Conservation (phyloP, 2,329 filamentous ascomycete genomes). For the Sporothrix brunneoviolacea region DNA sequence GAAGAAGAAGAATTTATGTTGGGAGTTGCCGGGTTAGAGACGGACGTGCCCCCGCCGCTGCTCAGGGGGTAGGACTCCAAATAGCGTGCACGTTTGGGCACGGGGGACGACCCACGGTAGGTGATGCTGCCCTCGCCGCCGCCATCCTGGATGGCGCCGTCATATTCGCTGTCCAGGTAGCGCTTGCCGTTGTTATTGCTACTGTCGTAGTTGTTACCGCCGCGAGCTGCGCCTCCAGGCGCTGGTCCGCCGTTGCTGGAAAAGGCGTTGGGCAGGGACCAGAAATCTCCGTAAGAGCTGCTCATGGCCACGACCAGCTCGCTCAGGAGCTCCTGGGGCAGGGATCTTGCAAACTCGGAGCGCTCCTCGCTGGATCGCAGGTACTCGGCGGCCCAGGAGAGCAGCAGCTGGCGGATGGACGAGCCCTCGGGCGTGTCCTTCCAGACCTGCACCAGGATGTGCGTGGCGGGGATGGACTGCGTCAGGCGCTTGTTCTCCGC, state of each 20-base stretch:
- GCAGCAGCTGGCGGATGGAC: constrained; percentile 49
- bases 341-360: constrained; percentile 51
- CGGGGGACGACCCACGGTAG: constrained; percentile 13
- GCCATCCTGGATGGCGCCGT: constrained; percentile 26
- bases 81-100: constrained; percentile 35
- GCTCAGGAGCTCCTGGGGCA: constrained; percentile 56
- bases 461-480: constrained; percentile 49
- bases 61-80: constrained; percentile 25
- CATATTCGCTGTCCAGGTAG: constrained; percentile 39
- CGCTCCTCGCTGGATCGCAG: constrained; percentile 51
- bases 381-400: constrained; percentile 58
- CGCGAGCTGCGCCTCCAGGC: constrained; percentile 15
- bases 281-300: constrained; percentile 30
- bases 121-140: constrained; percentile 6
- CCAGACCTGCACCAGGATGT: constrained; percentile 55
- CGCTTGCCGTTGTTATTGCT: constrained; percentile 38
- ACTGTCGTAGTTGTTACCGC: constrained; percentile 4
- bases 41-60: background rate
- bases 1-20: background rate
- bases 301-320: constrained; percentile 59
- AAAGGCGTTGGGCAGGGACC: constrained; percentile 23
- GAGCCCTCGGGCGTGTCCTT: constrained; percentile 55
- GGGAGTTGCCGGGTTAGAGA: background rate
- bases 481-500: constrained; percentile 46
- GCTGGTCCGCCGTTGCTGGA: background rate